Percentiles rank a stretch among this genome's conserved stretches.
phyloP scores from a whole-genome alignment of 1,284 basidiomycete genomes.

The Apiotrichum gamsii region DNA sequence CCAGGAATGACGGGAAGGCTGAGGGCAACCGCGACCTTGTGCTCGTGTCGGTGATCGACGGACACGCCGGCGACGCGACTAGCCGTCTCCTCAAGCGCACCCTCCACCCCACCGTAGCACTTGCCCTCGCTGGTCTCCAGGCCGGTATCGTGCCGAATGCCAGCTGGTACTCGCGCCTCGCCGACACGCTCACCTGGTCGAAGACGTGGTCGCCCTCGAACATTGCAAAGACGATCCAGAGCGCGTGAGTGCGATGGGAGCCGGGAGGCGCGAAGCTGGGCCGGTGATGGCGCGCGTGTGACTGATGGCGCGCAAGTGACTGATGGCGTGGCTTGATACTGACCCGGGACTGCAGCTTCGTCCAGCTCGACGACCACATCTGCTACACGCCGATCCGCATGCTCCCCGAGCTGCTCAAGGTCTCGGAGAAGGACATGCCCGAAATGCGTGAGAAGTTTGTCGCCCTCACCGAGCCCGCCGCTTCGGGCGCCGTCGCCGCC shows the following conservation, averaged over 20 bases:
- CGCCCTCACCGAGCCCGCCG: conserved; percentile 68
- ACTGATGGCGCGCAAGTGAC: too few relatives aligned
- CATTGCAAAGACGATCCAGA: conserved; percentile 23
- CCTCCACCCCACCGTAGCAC: conserved; percentile 76
- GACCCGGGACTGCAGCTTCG: conserved; percentile 38
- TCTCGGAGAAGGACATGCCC: conserved; percentile 24
- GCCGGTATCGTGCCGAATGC: conserved; percentile 39
- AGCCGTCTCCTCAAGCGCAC: conserved; percentile 76
- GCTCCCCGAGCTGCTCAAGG: conserved; percentile 43
- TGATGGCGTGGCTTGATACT: too few relatives aligned
- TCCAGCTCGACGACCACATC: conserved; percentile 52
- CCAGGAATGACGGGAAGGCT: not conserved
- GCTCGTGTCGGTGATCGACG: conserved; percentile 87
- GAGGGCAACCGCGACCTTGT: conserved; percentile 57
- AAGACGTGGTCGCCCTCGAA: conserved; percentile 31
- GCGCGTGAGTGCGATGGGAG: conserved; percentile 28
- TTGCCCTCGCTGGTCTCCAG: conserved; percentile 60
- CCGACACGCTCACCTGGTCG: conserved; percentile 19
- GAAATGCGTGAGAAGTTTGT: conserved; percentile 48
- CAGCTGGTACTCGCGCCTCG: conserved; percentile 16
- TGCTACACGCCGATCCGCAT: conserved; percentile 49
- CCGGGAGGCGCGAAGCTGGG: too few relatives aligned
- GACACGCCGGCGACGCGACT: conserved; percentile 79
- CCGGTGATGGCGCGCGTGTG: too few relatives aligned
- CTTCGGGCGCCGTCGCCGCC: conserved; percentile 78